Conservation (phyloP, 2,329 filamentous ascomycete genomes). For the Trichoderma pleuroti region DNA sequence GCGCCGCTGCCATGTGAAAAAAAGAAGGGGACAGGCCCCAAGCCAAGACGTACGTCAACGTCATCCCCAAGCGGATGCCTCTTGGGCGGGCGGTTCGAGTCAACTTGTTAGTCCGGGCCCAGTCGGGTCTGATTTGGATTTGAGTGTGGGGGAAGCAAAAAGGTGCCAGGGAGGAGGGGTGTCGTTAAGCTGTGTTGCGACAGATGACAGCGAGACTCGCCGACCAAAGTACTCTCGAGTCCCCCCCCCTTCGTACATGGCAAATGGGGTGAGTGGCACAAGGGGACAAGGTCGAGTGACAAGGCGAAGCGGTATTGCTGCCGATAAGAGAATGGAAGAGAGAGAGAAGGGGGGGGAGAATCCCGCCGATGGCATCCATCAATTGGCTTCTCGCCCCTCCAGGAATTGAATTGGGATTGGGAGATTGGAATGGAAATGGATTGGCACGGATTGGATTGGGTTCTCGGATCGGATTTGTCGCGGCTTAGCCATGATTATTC, state of each 20-base stretch:
- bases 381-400: neutral
- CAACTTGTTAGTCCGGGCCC: neutral
- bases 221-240: neutral
- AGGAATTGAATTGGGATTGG: neutral
- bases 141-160: slow-evolving; percentile 10
- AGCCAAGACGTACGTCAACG: slow-evolving; percentile 14
- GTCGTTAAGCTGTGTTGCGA: slow-evolving; percentile 2
- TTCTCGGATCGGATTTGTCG: slow-evolving; percentile 2
- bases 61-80: slow-evolving; percentile 17
- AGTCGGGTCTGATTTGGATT: slow-evolving; percentile 6
- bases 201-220: neutral
- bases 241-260: neutral
- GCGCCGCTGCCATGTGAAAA: slow-evolving; percentile 16
- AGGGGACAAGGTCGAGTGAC: neutral
- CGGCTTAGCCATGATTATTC: neutral
- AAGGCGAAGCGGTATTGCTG: neutral
- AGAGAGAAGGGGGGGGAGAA: too few relatives aligned
- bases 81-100: slow-evolving; percentile 11
- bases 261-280: neutral
- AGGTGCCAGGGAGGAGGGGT: neutral
- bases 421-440: neutral
- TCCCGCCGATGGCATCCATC: neutral
- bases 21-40: neutral
- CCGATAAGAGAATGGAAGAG: neutral
- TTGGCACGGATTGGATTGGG: neutral